Percentiles rank a stretch among this genome's conserved stretches.
These are phyloP conservation scores for Plectosphaerella sp. DNA, from an alignment of 2,329 filamentous ascomycete genomes.

Conservation along the genomic window DNA sequence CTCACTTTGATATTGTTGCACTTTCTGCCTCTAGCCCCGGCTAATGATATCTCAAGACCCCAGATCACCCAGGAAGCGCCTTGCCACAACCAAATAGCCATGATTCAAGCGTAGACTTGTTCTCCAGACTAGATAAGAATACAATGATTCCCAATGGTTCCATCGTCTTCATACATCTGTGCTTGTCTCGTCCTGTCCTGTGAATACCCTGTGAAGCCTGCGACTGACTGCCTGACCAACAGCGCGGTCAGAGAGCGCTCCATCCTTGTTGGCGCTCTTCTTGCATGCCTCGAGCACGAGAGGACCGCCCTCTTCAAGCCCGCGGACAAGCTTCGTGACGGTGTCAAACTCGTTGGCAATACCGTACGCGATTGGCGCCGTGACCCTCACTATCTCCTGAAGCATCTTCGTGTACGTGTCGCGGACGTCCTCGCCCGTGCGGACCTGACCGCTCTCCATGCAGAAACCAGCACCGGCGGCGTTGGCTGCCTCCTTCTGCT, in stretches of 20 bases:
- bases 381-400: conserved; percentile 69
- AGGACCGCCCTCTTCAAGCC: conserved; percentile 55
- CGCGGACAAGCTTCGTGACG: conserved; percentile 53
- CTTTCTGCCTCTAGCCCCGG: neutral
- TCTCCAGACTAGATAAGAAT: neutral
- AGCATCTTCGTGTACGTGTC: conserved; percentile 75
- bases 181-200: conserved; percentile 48
- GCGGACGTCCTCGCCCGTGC: conserved; percentile 56
- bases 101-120: too few relatives aligned
- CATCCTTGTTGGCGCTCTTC: conserved; percentile 54
- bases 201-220: conserved; percentile 57
- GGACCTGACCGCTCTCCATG: conserved; percentile 75
- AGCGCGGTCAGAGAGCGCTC: conserved; percentile 47
- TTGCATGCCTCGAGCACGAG: conserved; percentile 56
- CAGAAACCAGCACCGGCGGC: conserved; percentile 62
- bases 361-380: conserved; percentile 67
- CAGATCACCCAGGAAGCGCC: too few relatives aligned
- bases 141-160: neutral
- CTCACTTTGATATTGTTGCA: neutral
- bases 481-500: conserved; percentile 40
- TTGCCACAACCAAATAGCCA: too few relatives aligned
- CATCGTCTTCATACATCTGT: conserved; percentile 41
- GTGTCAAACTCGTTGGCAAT: conserved; percentile 57
- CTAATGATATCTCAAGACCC: neutral
- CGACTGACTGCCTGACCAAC: conserved; percentile 56